phyloP scores from a whole-genome alignment of 2,329 filamentous ascomycete species.

The Lasiodiplodia sp. region DNA sequence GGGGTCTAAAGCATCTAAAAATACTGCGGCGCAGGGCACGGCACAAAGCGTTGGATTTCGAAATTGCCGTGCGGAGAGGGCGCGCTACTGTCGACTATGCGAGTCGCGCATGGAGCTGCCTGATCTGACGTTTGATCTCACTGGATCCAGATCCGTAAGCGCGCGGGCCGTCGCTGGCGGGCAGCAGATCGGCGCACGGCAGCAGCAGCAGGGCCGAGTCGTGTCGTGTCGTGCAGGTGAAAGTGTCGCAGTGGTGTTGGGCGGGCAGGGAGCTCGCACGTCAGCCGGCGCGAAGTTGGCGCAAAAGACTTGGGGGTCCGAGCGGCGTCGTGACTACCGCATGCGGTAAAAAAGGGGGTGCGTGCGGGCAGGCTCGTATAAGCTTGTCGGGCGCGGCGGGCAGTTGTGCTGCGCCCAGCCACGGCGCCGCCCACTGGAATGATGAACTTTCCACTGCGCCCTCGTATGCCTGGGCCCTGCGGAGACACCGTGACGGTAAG shows the following conservation, averaged over 20 bases:
- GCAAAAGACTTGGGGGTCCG: background rate
- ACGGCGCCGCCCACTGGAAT: conserved; percentile 19
- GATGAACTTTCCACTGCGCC: background rate
- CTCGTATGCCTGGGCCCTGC: conserved; percentile 26
- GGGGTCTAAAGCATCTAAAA: conserved; percentile 17
- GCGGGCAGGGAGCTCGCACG: background rate
- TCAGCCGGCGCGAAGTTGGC: background rate
- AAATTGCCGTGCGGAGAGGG: conserved; percentile 12
- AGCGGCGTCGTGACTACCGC: conserved; percentile 7
- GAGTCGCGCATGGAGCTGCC: background rate
- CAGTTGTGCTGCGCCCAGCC: conserved; percentile 6
- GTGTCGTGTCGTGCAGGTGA: no score
- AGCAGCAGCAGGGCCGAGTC: background rate
- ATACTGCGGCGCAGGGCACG: conserved; percentile 1
- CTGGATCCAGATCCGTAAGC: background rate
- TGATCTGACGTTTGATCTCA: background rate
- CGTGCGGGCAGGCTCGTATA: conserved; percentile 13
- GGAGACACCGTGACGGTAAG: conserved; percentile 10
- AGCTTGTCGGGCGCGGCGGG: conserved; percentile 14
- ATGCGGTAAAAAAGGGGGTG: conserved; percentile 19
- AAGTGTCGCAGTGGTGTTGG: background rate
- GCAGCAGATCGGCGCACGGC: background rate
- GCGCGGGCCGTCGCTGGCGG: background rate
- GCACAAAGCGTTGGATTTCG: background rate
- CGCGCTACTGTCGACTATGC: background rate